Conservation (phyloP, 768 basidiomycete genomes). For the Mycena venus region DNA sequence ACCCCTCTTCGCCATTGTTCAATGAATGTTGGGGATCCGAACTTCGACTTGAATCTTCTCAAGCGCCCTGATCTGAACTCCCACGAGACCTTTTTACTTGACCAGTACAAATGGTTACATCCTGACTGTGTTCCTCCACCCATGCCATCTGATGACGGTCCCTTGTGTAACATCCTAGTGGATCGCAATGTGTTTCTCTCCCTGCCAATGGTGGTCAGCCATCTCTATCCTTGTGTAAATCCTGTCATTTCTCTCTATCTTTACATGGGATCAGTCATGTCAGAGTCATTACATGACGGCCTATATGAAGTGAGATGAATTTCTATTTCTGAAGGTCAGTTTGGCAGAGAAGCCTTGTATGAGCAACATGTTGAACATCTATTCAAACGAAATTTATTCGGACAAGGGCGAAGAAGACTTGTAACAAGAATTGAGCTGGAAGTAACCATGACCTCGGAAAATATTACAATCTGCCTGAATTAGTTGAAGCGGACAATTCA, state of each 20-base stretch:
- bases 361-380: too few species aligned
- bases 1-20: conserved; percentile 11
- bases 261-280: too few species aligned
- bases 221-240: conserved; percentile 3
- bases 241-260: conserved; percentile 7
- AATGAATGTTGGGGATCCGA: not conserved
- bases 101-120: conserved; percentile 2
- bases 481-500: too few species aligned
- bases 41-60: not conserved
- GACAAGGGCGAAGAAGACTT: too few species aligned
- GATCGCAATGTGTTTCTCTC: conserved; percentile 8
- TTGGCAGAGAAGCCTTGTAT: too few species aligned
- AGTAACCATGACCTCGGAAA: too few species aligned
- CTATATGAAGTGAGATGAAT: too few species aligned
- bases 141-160: conserved; percentile 16
- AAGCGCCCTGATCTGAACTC: not conserved
- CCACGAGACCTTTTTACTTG: not conserved
- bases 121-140: conserved; percentile 11
- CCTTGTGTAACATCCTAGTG: conserved; percentile 1
- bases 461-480: too few species aligned
- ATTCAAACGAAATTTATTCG: too few species aligned
- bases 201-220: not conserved
- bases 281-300: too few species aligned
- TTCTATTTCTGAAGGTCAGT: too few species aligned
- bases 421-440: too few species aligned